These are phyloP conservation scores for Nepenthes mirabilis DNA, from an alignment of 148 eudicot species.

Conservation along the genomic window DNA sequence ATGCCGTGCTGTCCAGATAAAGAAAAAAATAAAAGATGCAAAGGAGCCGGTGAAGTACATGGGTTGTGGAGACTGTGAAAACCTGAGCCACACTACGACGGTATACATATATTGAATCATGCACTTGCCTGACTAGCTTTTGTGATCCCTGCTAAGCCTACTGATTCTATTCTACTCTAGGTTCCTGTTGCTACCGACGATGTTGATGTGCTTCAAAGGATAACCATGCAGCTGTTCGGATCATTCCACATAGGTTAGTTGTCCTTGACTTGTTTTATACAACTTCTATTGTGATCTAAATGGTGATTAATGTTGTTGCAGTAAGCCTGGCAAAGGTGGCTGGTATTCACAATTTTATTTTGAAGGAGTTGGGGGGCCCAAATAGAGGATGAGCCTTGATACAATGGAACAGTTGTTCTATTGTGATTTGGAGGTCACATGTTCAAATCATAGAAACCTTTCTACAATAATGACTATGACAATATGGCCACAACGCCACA, in stretches of 20 bases:
- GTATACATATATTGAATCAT: conserved; percentile 19
- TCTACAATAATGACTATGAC: too few relatives aligned
- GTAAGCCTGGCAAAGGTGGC: not conserved
- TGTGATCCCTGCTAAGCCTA: conserved; percentile 4
- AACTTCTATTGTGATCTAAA: not conserved
- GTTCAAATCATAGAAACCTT: too few relatives aligned
- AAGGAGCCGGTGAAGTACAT: conserved; percentile 80
- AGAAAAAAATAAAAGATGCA: conserved; percentile 77
- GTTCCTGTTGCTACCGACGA: conserved; percentile 85
- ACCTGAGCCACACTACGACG: conserved; percentile 77
- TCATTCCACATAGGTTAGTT: conserved; percentile 54
- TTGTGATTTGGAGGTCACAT: too few relatives aligned
- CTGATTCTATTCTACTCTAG: conserved; percentile 22
- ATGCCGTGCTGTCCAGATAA: conserved; percentile 33
- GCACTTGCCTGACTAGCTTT: conserved; percentile 4
- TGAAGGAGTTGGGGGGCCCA: too few relatives aligned
- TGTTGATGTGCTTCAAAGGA: conserved; percentile 63
- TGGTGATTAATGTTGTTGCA: not conserved
- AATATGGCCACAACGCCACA: too few relatives aligned
- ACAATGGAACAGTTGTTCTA: too few relatives aligned
- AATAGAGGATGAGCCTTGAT: too few relatives aligned
- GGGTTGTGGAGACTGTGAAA: conserved; percentile 97
- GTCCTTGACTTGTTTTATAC: conserved; percentile 1
- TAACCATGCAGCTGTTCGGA: conserved; percentile 60
- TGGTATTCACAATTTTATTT: not conserved